Base-by-base conservation (phyloP, 1,284 basidiomycete species). In the Crucibulum parvulum region DNA sequence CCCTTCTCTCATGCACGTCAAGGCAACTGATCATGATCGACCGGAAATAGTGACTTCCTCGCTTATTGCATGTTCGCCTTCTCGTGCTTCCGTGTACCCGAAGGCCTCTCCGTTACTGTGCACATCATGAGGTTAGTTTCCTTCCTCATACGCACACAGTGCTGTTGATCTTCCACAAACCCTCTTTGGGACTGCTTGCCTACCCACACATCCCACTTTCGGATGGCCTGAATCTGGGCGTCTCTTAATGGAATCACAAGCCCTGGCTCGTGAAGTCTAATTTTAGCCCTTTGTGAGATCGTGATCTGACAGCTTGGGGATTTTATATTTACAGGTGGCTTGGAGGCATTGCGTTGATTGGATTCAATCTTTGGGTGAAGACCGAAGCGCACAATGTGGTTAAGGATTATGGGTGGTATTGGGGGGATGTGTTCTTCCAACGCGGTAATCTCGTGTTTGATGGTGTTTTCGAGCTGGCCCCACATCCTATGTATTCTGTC, bases 351-450 rank as follows among this genome's bases (percentile, higher is more conserved):
- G 84, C 87, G 0, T 81, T 99, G 38, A 96, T 99, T 71, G 85
- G 86, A 43, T 99, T 99, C 84, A 99, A 99, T 75, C 84, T 98
- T 39, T 99, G 97, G 96, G 96, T 99, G 67, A 99, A 99, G 78
- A 92, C 94, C 11, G 97, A 99, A 71, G 97, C 97, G 0, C 97
- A 99, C 75, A 86, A 95, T 53, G 95, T 99, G 55, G 96, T 99
- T 62, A 98, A 98, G 66, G 90, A 92, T 66, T 93, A 92, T 63
- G 92, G 92, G 9, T 94, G 95, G 95, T 99, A 99, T 78, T 99
- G 97, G 97, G 97, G 97, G 16, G 97, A 99, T 72, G 93, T 93
- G 53, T 99, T 99, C 81, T 99, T 98, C 84, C 91, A 93, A 72
- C 88, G 92, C 18, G 92, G 92, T 53, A 92, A 91, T 53, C 84